Evolutionary conservation across 1,139 yeast genomes (phyloP), one percentile per base, ranked within the genome.

Genomic region (Debaryomyces fabryi): DNA sequence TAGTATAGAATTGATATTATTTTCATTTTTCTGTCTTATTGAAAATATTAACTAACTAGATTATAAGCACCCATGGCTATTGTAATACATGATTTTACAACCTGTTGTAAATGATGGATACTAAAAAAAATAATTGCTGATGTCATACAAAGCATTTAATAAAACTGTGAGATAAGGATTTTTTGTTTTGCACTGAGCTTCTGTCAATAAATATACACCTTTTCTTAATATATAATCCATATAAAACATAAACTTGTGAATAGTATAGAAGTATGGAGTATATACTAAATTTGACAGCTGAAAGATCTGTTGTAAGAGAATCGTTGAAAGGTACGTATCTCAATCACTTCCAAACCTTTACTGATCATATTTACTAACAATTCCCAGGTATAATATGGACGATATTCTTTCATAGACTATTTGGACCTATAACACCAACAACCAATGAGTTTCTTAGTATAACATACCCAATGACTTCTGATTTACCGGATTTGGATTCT

Each of bases 381-480:
- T 16, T 12, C 18, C n/a, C 48, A 72, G 93, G 90, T 3, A 64
- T 86, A 33, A 63, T 86, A 50, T 83, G 88, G 74, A 72, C 88
- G 1, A 81, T 88, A 24, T 80, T 88, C 63, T 88, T 88, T 62
- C 83, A 84, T 50, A 68, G 96, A 41, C 69, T 86, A 29, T 84
- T 88, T 62, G 92, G 93, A 0, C 79, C 86, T 1, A 72, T 86
- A 21, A 65, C 69, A 1, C 92, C 95, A 2, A 63, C 71, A 20
- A 76, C 78, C 2, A 66, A 63, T 42, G 75, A 73, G 44, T 79
- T 79, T 52, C 62, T 76, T 25, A 74, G 68, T 23, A 64, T 76
- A 10, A 69, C 81, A 6, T 79, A 78, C 54, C 80, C 82, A 5
- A 63, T 70, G 59, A 79, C 76, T 1, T 61, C 62, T 1, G 69